phyloP scores from a whole-genome alignment of 2,329 filamentous ascomycete species.

The Aspergillus oerlinghausenensis region DNA sequence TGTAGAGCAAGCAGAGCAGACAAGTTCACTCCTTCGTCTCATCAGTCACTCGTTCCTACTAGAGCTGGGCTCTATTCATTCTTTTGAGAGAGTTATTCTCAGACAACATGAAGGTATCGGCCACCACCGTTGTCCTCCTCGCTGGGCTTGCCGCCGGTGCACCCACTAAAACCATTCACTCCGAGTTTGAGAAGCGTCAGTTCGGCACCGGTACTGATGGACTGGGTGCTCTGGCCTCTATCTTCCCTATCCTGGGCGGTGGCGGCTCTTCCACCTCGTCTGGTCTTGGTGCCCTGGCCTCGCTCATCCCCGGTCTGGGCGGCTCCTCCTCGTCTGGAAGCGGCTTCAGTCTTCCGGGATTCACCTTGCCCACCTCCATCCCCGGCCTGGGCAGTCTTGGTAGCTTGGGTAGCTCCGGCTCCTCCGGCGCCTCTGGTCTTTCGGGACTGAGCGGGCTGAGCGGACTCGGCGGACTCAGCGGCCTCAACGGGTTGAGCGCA shows the following conservation, averaged over 20 bases:
- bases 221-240: constrained; percentile 10
- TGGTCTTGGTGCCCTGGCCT: not conserved
- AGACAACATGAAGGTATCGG: constrained; percentile 20
- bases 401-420: not conserved
- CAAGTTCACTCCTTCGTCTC: not conserved
- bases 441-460: not conserved
- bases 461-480: not conserved
- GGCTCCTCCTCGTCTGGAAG: not conserved
- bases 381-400: not conserved
- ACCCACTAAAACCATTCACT: constrained; percentile 6
- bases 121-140: constrained; percentile 18
- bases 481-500: not conserved
- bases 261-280: constrained; percentile 1
- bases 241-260: constrained; percentile 4
- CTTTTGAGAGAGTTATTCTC: not conserved
- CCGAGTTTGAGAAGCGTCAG: constrained; percentile 17
- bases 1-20: too few relatives aligned
- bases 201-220: constrained; percentile 8
- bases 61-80: constrained; percentile 17
- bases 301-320: not conserved
- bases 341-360: not conserved
- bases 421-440: not conserved
- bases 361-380: not conserved
- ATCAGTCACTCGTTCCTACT: not conserved
- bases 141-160: constrained; percentile 22